Evolutionary conservation across 805 yeast genomes (phyloP).

Genomic region (Kodamaea jinghongensis): DNA sequence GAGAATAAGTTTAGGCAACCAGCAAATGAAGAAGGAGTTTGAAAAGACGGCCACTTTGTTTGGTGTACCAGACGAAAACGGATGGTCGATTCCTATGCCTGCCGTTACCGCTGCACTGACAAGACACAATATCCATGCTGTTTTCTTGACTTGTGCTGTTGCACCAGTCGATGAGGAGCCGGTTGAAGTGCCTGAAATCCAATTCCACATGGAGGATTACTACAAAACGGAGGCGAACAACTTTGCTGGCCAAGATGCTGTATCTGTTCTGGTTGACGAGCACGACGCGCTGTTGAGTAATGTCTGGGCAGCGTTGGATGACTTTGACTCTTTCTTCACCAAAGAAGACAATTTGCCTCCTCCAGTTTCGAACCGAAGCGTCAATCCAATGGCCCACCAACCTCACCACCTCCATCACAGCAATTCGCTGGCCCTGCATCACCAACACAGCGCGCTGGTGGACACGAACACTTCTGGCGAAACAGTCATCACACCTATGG

Average conservation of each 20-base stretch:
- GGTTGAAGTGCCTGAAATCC: constrained; percentile 38
- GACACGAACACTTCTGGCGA: constrained; percentile 56
- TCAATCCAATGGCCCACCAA: constrained; percentile 9
- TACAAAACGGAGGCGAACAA: constrained; percentile 36
- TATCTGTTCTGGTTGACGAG: constrained; percentile 52
- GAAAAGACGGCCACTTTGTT: constrained; percentile 85
- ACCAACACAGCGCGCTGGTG: constrained; percentile 50
- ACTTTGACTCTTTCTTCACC: constrained; percentile 84
- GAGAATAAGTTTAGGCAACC: constrained; percentile 86
- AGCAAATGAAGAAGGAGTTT: constrained; percentile 72
- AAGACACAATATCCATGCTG: constrained; percentile 92
- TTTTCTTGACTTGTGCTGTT: constrained; percentile 74
- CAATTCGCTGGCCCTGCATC: constrained; percentile 19
- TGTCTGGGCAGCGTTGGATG: constrained; percentile 91
- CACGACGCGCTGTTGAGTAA: constrained; percentile 77
- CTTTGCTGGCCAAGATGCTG: constrained; percentile 37
- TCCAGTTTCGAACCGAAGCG: constrained; percentile 13
- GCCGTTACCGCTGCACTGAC: constrained; percentile 85
- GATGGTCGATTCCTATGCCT: constrained; percentile 98
- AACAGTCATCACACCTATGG: constrained; percentile 49
- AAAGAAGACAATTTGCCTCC: constrained; percentile 38
- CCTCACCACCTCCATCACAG: constrained; percentile 14
- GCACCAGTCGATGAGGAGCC: constrained; percentile 36
- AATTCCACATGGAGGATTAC: constrained; percentile 62
- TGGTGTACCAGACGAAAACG: constrained; percentile 92